Conservation (phyloP, 768 basidiomycete genomes). For the Paxillus rubicundulus region DNA sequence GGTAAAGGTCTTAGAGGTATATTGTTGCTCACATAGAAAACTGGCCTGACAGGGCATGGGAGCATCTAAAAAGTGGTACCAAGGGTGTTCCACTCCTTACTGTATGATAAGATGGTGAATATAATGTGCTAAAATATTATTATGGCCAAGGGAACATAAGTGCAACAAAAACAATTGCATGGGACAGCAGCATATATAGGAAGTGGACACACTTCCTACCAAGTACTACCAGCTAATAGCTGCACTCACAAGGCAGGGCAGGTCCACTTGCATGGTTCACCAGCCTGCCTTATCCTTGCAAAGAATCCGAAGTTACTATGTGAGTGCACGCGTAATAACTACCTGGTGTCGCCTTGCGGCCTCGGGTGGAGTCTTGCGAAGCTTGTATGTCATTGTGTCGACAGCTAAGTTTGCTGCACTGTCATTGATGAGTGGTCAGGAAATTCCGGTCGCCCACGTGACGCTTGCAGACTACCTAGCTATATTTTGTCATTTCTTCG, state of each 20-base stretch:
- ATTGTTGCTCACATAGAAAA: too few relatives aligned
- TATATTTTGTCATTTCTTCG: too few relatives aligned
- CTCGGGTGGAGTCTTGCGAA: not conserved
- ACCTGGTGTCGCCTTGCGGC: not conserved
- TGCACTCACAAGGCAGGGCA: too few relatives aligned
- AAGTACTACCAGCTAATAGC: not conserved
- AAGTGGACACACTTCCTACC: not conserved
- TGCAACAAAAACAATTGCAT: not conserved
- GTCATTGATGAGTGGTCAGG: constrained; percentile 5
- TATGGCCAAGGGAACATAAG: not conserved
- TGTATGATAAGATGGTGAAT: not conserved
- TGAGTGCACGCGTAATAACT: not conserved
- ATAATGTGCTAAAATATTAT: not conserved
- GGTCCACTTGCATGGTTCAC: not conserved
- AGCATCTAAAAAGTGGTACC: too few relatives aligned
- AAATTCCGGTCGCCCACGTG: too few relatives aligned
- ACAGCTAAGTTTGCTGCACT: not conserved
- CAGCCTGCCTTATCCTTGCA: not conserved
- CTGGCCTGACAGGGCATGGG: too few relatives aligned
- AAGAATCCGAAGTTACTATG: not conserved
- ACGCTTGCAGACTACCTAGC: too few relatives aligned
- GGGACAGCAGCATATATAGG: not conserved
- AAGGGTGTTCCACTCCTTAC: not conserved
- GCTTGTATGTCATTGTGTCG: not conserved
- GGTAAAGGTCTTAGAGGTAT: too few relatives aligned